A percentile compares a stretch with the other conserved stretches of the same genome.
Conservation (phyloP, 768 basidiomycete species). For the Lepiota venenata region DNA sequence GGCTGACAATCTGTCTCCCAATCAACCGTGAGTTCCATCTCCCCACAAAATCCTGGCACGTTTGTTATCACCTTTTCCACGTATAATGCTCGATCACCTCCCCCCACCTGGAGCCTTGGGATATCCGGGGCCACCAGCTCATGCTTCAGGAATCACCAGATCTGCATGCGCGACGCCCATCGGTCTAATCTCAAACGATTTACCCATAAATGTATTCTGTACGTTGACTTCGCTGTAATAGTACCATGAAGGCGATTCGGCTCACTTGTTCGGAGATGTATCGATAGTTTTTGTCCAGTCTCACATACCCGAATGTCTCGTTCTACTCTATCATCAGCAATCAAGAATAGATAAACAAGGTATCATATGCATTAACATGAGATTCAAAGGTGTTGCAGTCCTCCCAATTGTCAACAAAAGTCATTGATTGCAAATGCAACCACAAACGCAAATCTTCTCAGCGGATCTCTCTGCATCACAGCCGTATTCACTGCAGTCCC, state of each 20-base stretch:
- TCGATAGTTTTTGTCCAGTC: conserved; percentile 83
- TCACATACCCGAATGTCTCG: conserved; percentile 94
- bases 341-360: not conserved
- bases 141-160: conserved; percentile 59
- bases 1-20: conserved; percentile 67
- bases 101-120: conserved; percentile 49
- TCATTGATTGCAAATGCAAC: conserved; percentile 98
- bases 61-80: conserved; percentile 93
- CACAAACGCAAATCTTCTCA: conserved; percentile 85
- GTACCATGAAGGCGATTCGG: conserved; percentile 85
- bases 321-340: conserved; percentile 37
- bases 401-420: conserved; percentile 92
- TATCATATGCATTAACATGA: conserved; percentile 68
- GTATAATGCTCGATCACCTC: conserved; percentile 87
- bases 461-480: conserved; percentile 67
- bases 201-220: conserved; percentile 95
- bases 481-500: conserved; percentile 93
- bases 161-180: conserved; percentile 93
- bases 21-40: conserved; percentile 96
- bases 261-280: conserved; percentile 97
- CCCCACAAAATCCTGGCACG: conserved; percentile 88
- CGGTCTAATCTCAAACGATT: conserved; percentile 93
- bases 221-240: conserved; percentile 97
- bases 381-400: conserved; percentile 97
- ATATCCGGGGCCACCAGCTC: conserved; percentile 47